Conservation (phyloP, 805 yeast species). For the Candida koratica region DNA sequence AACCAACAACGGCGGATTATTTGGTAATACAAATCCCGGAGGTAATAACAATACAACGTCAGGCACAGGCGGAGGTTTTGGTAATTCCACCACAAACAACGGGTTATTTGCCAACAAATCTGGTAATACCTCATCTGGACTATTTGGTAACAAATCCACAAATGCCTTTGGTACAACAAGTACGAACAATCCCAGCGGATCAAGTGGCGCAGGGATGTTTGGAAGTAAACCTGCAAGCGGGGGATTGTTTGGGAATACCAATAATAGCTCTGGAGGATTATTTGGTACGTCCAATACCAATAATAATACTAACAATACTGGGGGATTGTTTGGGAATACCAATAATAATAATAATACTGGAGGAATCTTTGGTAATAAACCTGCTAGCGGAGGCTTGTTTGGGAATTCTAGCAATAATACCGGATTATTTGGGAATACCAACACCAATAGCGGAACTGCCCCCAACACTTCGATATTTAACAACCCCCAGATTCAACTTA, state of each 20-base stretch:
- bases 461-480: slow-evolving; percentile 4
- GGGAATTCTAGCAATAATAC: slow-evolving; percentile 17
- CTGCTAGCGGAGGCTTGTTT: slow-evolving; percentile 22
- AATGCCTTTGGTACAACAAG: slow-evolving; percentile 9
- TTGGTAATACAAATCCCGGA: slow-evolving; percentile 15
- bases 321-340: slow-evolving; percentile 13
- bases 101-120: slow-evolving; percentile 20
- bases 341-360: slow-evolving; percentile 13
- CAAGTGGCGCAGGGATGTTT: slow-evolving; percentile 4
- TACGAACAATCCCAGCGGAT: not conserved
- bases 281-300: slow-evolving; percentile 9
- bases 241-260: slow-evolving; percentile 20
- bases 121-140: slow-evolving; percentile 16
- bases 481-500: slow-evolving; percentile 34
- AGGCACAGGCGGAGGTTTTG: slow-evolving; percentile 13
- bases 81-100: slow-evolving; percentile 7
- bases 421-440: slow-evolving; percentile 24
- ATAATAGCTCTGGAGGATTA: slow-evolving; percentile 10
- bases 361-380: slow-evolving; percentile 20
- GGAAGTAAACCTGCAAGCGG: slow-evolving; percentile 10
- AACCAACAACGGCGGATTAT: slow-evolving; percentile 12
- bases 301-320: slow-evolving; percentile 3
- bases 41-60: slow-evolving; percentile 5
- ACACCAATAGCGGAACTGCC: not conserved
- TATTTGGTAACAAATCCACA: slow-evolving; percentile 17